phyloP scores from a whole-genome alignment of 2,329 filamentous ascomycete genomes.

The Phialocephala subalpina region DNA sequence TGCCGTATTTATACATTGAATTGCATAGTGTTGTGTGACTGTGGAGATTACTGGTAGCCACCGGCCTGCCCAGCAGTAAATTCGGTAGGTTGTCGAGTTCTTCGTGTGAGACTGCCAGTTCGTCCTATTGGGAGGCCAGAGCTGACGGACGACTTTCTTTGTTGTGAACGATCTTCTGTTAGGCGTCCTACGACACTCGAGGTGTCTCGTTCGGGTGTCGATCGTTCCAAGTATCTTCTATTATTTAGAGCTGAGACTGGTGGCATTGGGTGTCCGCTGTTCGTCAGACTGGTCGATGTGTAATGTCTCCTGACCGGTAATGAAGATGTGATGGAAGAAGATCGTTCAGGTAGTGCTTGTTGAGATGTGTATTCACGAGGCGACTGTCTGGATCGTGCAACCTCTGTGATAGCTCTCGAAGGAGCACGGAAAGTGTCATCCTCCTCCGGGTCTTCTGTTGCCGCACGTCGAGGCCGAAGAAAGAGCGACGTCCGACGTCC shows the following conservation, averaged over 20 bases:
- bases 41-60: constrained; percentile 31
- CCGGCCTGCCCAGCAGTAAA: constrained; percentile 32
- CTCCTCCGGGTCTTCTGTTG: constrained; percentile 44
- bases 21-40: background rate
- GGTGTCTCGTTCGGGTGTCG: constrained; percentile 43
- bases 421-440: constrained; percentile 61
- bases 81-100: constrained; percentile 33
- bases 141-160: constrained; percentile 40
- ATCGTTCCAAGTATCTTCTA: constrained; percentile 40
- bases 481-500: constrained; percentile 64
- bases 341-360: constrained; percentile 46
- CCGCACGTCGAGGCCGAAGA: constrained; percentile 44
- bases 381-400: constrained; percentile 48
- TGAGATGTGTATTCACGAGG: constrained; percentile 52
- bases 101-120: constrained; percentile 36
- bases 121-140: constrained; percentile 34
- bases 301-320: constrained; percentile 62
- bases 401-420: constrained; percentile 66
- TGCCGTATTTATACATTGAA: constrained; percentile 30
- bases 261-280: constrained; percentile 28
- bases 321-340: constrained; percentile 50
- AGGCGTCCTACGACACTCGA: constrained; percentile 33
- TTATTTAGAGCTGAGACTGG: constrained; percentile 31
- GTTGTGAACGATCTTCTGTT: constrained; percentile 39
- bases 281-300: constrained; percentile 54